Base-by-base conservation (phyloP, 192 early-diverging fungal genomes). In the Coemansia sp. region DNA sequence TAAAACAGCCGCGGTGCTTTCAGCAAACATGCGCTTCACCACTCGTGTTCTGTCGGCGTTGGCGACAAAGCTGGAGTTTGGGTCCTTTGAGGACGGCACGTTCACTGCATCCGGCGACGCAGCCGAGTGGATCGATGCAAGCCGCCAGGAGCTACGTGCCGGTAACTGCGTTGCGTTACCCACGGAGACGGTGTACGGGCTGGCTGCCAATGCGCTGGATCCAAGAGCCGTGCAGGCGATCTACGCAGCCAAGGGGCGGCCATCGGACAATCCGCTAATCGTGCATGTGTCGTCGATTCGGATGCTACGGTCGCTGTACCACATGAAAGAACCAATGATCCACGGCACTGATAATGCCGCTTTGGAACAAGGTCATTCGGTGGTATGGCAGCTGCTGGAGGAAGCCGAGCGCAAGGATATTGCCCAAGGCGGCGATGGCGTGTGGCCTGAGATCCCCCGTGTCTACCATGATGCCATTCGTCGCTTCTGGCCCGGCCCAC, bases 111-210 rank as follows among this genome's bases (percentile, higher is more conserved):
- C 45, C 12, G 51, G 59, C 53, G 26, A 29, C 10, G 66, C 39
- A 21, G 26, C 48, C 4, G 18, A 61, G 13, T 84, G 82, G 77
- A 58, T 89, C 34, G 29, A 59, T 5, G 68, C 77, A 15, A 91
- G 92, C 4, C 82, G 82, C 2, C 25, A 75, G 53, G 71, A 90
- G 46, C 76, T 96, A 31, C 65, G 71, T 7, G 30, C 59, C 55
- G 86, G 86, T 57, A 73, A 88, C 30, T 85, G 87, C 29, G 87
- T 99, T 18, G 94, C 90, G 4, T 92, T 99, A 35, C 96, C 97
- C 3, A 98, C 97, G 6, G 97, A 99, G 67, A 99, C 97, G 6
- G 97, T 99, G 16, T 99, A 99, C 71, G 97, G 97, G 0, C 82
- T 99, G 28, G 97, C 91, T 8, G 91, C 93, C 58, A 94, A 96